Evolutionary conservation across 2,329 filamentous ascomycete genomes (phyloP).

Genomic region (Ascochyta lentis): DNA sequence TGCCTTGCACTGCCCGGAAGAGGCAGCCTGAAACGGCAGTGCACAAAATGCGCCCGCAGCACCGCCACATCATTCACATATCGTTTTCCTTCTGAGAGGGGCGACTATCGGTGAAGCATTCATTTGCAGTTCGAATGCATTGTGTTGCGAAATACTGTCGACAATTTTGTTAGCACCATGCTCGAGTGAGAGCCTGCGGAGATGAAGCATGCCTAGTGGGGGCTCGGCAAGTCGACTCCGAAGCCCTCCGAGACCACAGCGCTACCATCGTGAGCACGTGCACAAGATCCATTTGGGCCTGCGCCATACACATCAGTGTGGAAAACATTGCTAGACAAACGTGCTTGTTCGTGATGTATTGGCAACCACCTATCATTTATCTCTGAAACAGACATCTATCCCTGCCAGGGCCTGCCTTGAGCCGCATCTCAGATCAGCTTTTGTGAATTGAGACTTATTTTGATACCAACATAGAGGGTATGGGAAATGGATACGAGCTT

Average conservation of each 20-base stretch:
- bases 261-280: not conserved
- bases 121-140: not conserved
- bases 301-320: not conserved
- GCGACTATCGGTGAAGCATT: not conserved
- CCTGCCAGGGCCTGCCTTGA: no score
- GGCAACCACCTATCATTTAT: no score
- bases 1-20: constrained; percentile 17
- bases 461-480: no score
- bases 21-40: constrained; percentile 17
- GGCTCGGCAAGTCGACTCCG: not conserved
- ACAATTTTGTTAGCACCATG: not conserved
- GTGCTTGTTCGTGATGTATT: no score
- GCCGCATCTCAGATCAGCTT: no score
- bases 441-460: no score
- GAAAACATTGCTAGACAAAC: no score
- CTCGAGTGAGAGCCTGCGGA: not conserved
- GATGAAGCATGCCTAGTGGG: not conserved
- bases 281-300: not conserved
- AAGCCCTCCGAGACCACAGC: not conserved
- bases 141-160: no score
- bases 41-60: not conserved
- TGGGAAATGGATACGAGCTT: no score
- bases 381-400: no score
- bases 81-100: not conserved
- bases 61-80: constrained; percentile 8